These are phyloP conservation scores for Colletotrichum cordylinicola DNA, from an alignment of 2,329 filamentous ascomycete species.

Conservation along the genomic window DNA sequence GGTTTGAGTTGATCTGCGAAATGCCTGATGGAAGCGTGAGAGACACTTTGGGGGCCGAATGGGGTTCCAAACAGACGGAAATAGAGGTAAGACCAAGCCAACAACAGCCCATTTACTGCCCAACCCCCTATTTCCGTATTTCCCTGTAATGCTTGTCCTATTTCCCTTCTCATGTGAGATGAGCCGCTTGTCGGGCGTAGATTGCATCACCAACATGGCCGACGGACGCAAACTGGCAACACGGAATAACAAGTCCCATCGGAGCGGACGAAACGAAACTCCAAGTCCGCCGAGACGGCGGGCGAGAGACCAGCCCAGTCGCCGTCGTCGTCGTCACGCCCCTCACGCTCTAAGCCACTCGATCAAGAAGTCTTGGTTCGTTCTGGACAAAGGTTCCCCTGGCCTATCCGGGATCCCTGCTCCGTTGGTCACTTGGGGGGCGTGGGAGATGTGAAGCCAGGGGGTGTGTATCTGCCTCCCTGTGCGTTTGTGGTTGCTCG, in stretches of 20 bases:
- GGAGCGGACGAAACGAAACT: constrained; percentile 9
- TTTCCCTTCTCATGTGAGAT: background rate
- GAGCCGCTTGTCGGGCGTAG: background rate
- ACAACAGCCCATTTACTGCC: background rate
- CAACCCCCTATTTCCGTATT: background rate
- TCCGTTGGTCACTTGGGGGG: background rate
- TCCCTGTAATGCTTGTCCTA: no score
- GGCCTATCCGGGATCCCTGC: constrained; percentile 9
- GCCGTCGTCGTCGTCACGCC: constrained; percentile 12
- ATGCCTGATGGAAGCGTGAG: background rate
- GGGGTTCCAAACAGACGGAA: background rate
- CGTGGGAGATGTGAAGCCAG: background rate
- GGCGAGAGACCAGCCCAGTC: background rate
- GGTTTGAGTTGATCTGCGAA: background rate
- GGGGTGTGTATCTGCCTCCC: background rate
- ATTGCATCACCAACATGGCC: background rate
- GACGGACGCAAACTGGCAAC: background rate
- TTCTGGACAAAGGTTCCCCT: constrained; percentile 16
- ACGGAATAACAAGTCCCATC: background rate
- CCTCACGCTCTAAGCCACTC: constrained; percentile 16
- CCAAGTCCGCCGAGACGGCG: constrained; percentile 17
- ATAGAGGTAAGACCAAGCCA: background rate
- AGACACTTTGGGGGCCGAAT: background rate
- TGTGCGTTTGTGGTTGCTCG: background rate
- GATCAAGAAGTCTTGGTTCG: background rate